Percentiles rank a stretch among this genome's conserved stretches.
Evolutionary conservation across 257 asterid species (phyloP).

Genomic region (Capsicum pubescens): DNA sequence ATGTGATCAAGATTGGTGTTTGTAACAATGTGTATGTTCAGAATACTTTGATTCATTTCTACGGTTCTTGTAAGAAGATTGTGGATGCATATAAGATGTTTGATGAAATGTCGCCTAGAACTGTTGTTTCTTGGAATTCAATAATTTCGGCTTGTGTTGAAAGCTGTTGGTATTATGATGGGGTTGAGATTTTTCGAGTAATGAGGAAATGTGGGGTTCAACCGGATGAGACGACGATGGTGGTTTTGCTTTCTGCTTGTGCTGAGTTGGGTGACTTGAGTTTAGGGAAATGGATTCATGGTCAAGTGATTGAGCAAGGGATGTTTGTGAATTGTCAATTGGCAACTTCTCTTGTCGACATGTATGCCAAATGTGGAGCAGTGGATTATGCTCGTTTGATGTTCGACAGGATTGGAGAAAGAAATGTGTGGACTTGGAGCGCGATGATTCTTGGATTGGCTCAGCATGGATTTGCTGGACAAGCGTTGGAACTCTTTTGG

Average conservation of each 20-base stretch:
- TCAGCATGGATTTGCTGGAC: conserved; percentile 66
- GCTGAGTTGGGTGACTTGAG: conserved; percentile 68
- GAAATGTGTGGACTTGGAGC: conserved; percentile 88
- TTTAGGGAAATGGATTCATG: conserved; percentile 70
- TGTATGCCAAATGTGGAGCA: conserved; percentile 77
- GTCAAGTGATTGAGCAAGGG: conserved; percentile 64
- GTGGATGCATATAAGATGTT: conserved; percentile 58
- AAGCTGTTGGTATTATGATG: conserved; percentile 52
- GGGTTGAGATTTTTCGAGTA: conserved; percentile 49
- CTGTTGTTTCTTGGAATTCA: conserved; percentile 78
- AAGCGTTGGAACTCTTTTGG: conserved; percentile 54
- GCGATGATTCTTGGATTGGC: conserved; percentile 83
- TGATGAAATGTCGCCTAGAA: conserved; percentile 64
- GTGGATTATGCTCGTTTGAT: conserved; percentile 58
- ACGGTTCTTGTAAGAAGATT: conserved; percentile 62
- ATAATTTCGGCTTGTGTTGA: conserved; percentile 60
- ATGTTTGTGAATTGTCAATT: conserved; percentile 59
- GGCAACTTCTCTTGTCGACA: conserved; percentile 80
- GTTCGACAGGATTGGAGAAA: conserved; percentile 48
- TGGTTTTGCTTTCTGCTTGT: conserved; percentile 66
- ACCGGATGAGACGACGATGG: conserved; percentile 77
- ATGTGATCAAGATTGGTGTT: conserved; percentile 63
- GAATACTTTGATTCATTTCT: conserved; percentile 63
- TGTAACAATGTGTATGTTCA: conserved; percentile 61
- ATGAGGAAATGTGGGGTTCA: conserved; percentile 52